Percentiles rank a stretch among this genome's conserved stretches.
Evolutionary conservation across 2,329 filamentous ascomycete genomes (phyloP).

Genomic region (Aureobasidium uvarum): DNA sequence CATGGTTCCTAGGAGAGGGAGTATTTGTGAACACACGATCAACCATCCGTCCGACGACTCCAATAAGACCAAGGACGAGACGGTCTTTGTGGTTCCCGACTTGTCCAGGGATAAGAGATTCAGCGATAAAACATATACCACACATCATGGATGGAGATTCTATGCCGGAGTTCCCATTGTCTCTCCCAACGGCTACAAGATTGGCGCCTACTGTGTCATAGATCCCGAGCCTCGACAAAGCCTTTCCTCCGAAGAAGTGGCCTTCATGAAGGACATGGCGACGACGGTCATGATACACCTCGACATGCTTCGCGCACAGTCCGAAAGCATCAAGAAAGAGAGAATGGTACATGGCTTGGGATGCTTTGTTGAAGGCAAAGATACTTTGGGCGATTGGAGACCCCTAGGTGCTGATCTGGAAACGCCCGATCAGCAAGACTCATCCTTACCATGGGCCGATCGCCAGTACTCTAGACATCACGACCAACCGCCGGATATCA

Average conservation of each 20-base stretch:
- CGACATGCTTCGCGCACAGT: conserved; percentile 38
- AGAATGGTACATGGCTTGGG: conserved; percentile 31
- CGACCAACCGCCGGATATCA: not conserved
- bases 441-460: not conserved
- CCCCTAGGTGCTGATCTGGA: not conserved
- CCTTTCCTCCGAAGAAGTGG: conserved; percentile 29
- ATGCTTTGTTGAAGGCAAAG: conserved; percentile 31
- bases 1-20: conserved; percentile 34
- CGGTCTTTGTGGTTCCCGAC: conserved; percentile 31
- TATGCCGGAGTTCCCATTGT: conserved; percentile 40
- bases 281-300: conserved; percentile 37
- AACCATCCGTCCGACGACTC: not conserved
- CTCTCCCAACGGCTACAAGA: conserved; percentile 37
- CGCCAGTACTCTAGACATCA: conserved; percentile 14
- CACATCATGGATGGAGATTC: conserved; percentile 34
- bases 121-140: conserved; percentile 35
- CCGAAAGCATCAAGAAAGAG: conserved; percentile 33
- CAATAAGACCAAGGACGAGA: conserved; percentile 29
- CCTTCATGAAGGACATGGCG: conserved; percentile 37
- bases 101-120: conserved; percentile 38
- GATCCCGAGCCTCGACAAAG: conserved; percentile 33
- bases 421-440: not conserved
- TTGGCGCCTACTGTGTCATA: conserved; percentile 37
- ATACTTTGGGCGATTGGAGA: conserved; percentile 22
- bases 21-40: conserved; percentile 37